Evolutionary conservation across 164 flowering plant genomes (phyloP).

Genomic region (Kalanchoe fedtschenkoi): DNA sequence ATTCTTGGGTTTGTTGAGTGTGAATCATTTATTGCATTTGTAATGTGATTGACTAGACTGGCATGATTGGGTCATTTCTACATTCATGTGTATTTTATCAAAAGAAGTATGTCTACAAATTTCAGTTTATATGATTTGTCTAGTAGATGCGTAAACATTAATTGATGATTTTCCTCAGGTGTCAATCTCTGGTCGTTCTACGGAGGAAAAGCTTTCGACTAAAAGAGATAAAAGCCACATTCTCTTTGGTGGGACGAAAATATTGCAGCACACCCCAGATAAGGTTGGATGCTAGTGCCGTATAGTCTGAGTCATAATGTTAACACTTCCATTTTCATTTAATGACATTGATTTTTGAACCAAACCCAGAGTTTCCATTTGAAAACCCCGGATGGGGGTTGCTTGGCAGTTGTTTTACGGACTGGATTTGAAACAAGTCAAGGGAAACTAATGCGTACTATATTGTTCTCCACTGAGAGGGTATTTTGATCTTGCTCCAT

Average conservation of each 20-base stretch:
- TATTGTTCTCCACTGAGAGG: constrained; percentile 96
- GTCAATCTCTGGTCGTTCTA: constrained; percentile 52
- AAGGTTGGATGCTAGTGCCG: constrained; percentile 39
- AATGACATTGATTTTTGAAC: constrained; percentile 8
- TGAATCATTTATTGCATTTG: not conserved
- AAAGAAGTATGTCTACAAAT: not conserved
- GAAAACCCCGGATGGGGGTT: constrained; percentile 94
- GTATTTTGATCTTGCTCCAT: constrained; percentile 23
- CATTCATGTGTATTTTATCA: not conserved
- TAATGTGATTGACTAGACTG: not conserved
- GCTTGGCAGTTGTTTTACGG: constrained; percentile 83
- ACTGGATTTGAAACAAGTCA: constrained; percentile 99
- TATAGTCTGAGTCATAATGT: not conserved
- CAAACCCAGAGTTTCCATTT: constrained; percentile 48
- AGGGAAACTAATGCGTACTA: constrained; percentile 96
- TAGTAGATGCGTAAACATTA: not conserved
- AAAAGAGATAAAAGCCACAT: constrained; percentile 84
- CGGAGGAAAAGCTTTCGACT: constrained; percentile 60
- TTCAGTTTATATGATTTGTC: not conserved
- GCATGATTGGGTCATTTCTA: not conserved
- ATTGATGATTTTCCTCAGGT: constrained; percentile 32
- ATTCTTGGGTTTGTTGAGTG: not conserved
- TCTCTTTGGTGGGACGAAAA: constrained; percentile 96
- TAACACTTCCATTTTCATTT: not conserved
- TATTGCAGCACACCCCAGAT: constrained; percentile 91